These are phyloP conservation scores for Mycena leptocephala DNA, from an alignment of 768 basidiomycete species.

Conservation along the genomic window DNA sequence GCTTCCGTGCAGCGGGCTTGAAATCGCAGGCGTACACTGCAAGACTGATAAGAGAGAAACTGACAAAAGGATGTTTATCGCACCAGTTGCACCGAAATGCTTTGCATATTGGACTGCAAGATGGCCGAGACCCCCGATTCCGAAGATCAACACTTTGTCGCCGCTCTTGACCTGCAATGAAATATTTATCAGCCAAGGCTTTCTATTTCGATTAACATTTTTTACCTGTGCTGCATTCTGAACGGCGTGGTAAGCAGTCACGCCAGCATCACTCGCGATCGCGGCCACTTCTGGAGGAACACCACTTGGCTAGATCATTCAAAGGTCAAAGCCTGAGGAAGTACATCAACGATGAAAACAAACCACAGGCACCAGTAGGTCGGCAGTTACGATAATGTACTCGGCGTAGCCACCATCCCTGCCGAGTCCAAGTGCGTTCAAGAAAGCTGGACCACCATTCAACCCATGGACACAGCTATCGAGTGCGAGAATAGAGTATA, in stretches of 20 bases:
- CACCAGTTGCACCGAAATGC: constrained; percentile 42
- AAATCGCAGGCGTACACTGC: constrained; percentile 41
- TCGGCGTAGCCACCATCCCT: constrained; percentile 36
- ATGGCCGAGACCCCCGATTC: constrained; percentile 36
- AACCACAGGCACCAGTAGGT: constrained; percentile 34
- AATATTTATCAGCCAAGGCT: not conserved
- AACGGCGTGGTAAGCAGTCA: constrained; percentile 36
- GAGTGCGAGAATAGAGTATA: constrained; percentile 23
- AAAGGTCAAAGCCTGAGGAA: not conserved
- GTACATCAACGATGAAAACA: not conserved
- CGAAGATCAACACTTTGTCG: constrained; percentile 36
- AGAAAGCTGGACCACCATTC: constrained; percentile 10
- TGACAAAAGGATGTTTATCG: not conserved
- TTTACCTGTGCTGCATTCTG: constrained; percentile 27
- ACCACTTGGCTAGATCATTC: constrained; percentile 26
- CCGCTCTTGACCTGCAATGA: constrained; percentile 29
- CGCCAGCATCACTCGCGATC: constrained; percentile 35
- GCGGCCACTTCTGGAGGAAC: constrained; percentile 30
- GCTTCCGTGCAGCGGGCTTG: constrained; percentile 36
- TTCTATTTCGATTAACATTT: not conserved
- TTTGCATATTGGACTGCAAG: constrained; percentile 40
- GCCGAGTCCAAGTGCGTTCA: constrained; percentile 29
- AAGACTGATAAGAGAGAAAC: not conserved
- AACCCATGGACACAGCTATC: constrained; percentile 23
- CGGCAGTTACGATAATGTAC: constrained; percentile 24